A percentile compares a stretch with the other conserved stretches of the same genome.
Conservation (phyloP, 331 rosid species). For the Quercus tomentella region DNA sequence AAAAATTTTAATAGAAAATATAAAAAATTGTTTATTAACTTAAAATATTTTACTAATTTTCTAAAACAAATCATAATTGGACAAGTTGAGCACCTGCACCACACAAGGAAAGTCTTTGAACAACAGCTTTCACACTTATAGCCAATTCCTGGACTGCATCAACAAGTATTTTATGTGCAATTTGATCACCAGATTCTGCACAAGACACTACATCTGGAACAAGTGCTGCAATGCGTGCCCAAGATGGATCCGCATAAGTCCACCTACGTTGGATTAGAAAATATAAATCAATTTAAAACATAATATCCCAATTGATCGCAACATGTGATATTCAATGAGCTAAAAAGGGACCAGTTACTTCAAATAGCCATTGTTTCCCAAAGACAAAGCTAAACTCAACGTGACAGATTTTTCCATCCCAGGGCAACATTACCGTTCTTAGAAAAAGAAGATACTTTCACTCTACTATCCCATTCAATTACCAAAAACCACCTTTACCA, state of each 20-base stretch:
- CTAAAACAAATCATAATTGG: not conserved
- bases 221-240: conserved; percentile 99
- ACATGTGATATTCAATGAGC: not conserved
- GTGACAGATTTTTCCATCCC: too few species aligned
- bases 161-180: conserved; percentile 71
- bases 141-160: conserved; percentile 79
- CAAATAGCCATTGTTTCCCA: not conserved
- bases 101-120: conserved; percentile 71
- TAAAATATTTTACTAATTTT: not conserved
- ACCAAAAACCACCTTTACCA: too few species aligned
- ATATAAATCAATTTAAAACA: conserved; percentile 13
- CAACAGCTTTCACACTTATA: conserved; percentile 88
- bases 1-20: not conserved
- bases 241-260: conserved; percentile 93
- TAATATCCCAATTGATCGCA: conserved; percentile 12
- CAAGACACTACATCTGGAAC: conserved; percentile 86
- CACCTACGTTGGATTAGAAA: conserved; percentile 59
- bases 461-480: too few species aligned
- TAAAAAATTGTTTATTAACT: not conserved
- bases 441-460: too few species aligned
- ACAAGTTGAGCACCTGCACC: conserved; percentile 62
- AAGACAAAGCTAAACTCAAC: not conserved
- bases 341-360: not conserved
- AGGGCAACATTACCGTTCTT: too few species aligned
- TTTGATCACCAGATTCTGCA: conserved; percentile 86